phyloP scores from a whole-genome alignment of 495 filamentous ascomycete genomes.

The Penicillium mononematosum region DNA sequence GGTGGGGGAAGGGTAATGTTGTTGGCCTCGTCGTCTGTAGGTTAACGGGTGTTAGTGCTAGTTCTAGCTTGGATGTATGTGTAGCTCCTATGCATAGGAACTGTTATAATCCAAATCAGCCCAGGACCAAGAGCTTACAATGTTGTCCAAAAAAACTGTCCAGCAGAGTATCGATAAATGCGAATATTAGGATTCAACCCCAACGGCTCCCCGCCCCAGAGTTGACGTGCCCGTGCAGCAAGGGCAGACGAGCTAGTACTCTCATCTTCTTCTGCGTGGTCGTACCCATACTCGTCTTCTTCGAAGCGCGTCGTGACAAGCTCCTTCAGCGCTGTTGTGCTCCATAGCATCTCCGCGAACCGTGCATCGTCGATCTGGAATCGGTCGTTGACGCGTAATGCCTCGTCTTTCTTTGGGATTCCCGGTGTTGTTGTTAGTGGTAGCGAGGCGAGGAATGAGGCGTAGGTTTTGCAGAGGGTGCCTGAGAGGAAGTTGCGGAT shows the following conservation, averaged over 20 bases:
- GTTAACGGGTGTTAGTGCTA: background rate
- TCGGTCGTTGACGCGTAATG: constrained; percentile 85
- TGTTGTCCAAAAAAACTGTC: constrained; percentile 91
- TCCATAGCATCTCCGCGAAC: constrained; percentile 77
- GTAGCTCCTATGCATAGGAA: too few relatives aligned
- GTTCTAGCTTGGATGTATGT: too few relatives aligned
- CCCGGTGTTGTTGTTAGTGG: constrained; percentile 79
- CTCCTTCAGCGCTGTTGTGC: constrained; percentile 37
- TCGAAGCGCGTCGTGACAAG: constrained; percentile 24
- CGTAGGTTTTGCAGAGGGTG: constrained; percentile 78
- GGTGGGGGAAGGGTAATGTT: constrained; percentile 54
- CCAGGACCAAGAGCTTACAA: constrained; percentile 47
- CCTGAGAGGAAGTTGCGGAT: constrained; percentile 76
- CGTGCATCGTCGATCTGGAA: constrained; percentile 75
- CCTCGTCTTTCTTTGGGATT: constrained; percentile 80
- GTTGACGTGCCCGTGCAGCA: constrained; percentile 17
- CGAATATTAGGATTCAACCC: constrained; percentile 88
- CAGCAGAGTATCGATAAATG: constrained; percentile 84
- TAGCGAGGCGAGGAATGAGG: constrained; percentile 71
- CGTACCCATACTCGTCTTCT: constrained; percentile 22
- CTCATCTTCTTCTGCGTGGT: constrained; percentile 41
- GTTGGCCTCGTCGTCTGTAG: constrained; percentile 76
- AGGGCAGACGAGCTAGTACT: constrained; percentile 12
- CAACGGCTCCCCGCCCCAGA: constrained; percentile 82
- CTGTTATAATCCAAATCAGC: too few relatives aligned